Evolutionary conservation across 1,284 basidiomycete species (phyloP), one percentile per base, ranked within the genome.

Genomic region (Pseudozyma sp.): DNA sequence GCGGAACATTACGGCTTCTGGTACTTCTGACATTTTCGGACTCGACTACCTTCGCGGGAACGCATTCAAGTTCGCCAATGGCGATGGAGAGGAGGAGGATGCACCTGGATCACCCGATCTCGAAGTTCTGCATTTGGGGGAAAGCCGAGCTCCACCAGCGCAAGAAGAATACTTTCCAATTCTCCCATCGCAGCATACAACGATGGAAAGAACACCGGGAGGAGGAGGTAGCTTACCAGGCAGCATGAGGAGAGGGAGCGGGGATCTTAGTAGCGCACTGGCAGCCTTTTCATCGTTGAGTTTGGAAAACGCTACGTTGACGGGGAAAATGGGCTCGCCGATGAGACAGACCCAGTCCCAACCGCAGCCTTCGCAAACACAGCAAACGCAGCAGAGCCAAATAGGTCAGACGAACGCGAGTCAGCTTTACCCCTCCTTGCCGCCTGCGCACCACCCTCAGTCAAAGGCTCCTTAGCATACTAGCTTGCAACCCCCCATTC

Each of bases 21-120:
- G 19, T 7, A 8, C 31, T 0, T 0, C 11, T 11, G 58, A 56
- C 10, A 12, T 25, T 10, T 4, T 60, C 4, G 49, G 51, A 13
- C 18, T 53, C 3, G 55, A 69, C 38, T 56, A 40, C 16, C 35
- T 54, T 19, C n/a, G 57, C 3, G 43, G 34, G 3, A 19, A 38
- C 18, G 47, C 47, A 7, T 58, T 52, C 18, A 31, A 42, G 5
- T 54, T 56, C n/a, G 56, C 52, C 7, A 53, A 59, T 21, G 57
- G 45, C 16, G 40, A 19, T 7, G 57, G 45, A 31, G 25, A 14
- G 12, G 66, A 70, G 10, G 57, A 64, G 19, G 69, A 71, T 49
- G 69, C 69, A 18, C 45, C 47, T 14, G 69, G 69, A 9, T 58
- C 45, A 16, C 63, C 59, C 13, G 69, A 66, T 61, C 36, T 21